Conservation (phyloP, 306 rosid species). For the Boehmeria nivea region DNA sequence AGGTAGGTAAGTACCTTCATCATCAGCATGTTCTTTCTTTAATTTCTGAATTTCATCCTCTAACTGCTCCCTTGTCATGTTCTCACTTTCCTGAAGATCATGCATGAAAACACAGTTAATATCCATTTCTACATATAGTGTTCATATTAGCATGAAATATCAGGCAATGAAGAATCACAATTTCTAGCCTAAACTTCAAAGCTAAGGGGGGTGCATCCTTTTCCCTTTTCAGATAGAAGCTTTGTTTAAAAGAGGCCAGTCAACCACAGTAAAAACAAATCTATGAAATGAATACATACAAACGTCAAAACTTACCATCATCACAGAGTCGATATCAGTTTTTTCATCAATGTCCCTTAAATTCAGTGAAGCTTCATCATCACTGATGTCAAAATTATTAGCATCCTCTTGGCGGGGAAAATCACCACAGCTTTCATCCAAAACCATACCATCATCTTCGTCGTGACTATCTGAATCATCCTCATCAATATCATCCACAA, state of each 20-base stretch:
- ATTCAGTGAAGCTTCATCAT: slow-evolving; percentile 64
- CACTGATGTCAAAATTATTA: slow-evolving; percentile 44
- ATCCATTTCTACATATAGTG: no score
- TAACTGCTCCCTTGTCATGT: slow-evolving; percentile 69
- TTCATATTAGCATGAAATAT: no score
- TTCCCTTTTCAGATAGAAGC: not conserved
- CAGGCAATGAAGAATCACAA: no score
- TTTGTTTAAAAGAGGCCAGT: no score
- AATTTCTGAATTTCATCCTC: slow-evolving; percentile 74
- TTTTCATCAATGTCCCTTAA: slow-evolving; percentile 69
- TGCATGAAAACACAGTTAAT: not conserved
- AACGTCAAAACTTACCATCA: slow-evolving; percentile 63
- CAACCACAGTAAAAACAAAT: not conserved
- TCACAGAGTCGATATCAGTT: slow-evolving; percentile 73
- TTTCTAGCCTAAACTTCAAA: no score
- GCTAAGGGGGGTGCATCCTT: no score
- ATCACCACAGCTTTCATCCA: slow-evolving; percentile 47
- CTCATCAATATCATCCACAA: slow-evolving; percentile 57
- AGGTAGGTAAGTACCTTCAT: slow-evolving; percentile 55
- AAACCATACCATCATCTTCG: slow-evolving; percentile 66
- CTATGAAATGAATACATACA: not conserved
- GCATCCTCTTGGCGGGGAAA: slow-evolving; percentile 39
- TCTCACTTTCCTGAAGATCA: slow-evolving; percentile 62
- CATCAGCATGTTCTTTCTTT: slow-evolving; percentile 86
- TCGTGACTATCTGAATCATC: slow-evolving; percentile 35